These are phyloP conservation scores for Magnusiomyces paraingens DNA, from an alignment of 1,139 yeast genomes.

Conservation along the genomic window DNA sequence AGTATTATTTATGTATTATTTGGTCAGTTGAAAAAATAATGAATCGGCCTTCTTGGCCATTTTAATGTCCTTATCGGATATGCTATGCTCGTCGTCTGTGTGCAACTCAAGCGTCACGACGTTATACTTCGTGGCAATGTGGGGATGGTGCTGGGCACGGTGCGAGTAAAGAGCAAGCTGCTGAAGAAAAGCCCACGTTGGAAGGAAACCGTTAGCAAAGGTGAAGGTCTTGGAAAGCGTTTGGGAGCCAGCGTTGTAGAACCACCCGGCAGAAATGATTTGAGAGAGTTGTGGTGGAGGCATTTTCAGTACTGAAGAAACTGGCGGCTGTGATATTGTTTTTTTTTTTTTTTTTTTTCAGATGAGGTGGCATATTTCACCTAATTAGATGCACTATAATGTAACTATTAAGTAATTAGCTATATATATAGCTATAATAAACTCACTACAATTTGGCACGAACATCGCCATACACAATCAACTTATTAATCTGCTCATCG, in stretches of 20 bases:
- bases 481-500: constrained; percentile 8
- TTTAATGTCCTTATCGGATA: constrained; percentile 2
- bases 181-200: background rate
- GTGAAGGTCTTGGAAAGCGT: constrained; percentile 2
- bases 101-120: constrained; percentile 1
- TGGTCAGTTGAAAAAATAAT: constrained; percentile 2
- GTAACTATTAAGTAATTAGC: background rate
- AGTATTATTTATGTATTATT: background rate
- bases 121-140: constrained; percentile 5
- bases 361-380: background rate
- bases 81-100: constrained; percentile 2
- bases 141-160: constrained; percentile 4
- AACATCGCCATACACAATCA: constrained; percentile 15
- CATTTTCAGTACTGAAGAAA: background rate
- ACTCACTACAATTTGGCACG: background rate
- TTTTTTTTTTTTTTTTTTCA: background rate
- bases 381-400: too few species aligned
- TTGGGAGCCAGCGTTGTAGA: background rate
- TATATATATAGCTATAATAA: background rate
- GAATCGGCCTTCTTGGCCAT: constrained; percentile 7
- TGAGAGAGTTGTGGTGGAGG: background rate
- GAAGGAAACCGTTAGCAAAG: constrained; percentile 2
- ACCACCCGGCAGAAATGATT: constrained; percentile 4
- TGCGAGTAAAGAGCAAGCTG: constrained; percentile 6
- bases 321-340: background rate